Conservation (phyloP, 352 stramenopile genomes). For the Pythium coloratum region DNA sequence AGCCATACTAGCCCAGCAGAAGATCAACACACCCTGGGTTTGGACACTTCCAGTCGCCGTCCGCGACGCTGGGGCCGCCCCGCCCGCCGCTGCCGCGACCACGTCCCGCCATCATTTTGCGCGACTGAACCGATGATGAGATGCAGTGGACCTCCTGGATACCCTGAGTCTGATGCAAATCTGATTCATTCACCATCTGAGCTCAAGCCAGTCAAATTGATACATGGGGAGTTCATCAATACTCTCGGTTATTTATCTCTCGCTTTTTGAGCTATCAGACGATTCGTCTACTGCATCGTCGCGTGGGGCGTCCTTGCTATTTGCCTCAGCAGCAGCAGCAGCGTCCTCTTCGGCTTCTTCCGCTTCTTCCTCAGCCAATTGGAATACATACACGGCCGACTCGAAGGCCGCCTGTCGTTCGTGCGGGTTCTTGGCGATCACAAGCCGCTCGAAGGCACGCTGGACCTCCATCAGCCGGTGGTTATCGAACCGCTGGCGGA, state of each 20-base stretch:
- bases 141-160: neutral
- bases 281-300: neutral
- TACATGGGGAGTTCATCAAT: neutral
- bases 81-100: constrained; percentile 40
- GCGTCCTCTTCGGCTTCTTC: constrained; percentile 14
- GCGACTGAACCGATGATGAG: neutral
- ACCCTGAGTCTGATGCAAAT: neutral
- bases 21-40: constrained; percentile 55
- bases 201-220: neutral
- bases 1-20: neutral
- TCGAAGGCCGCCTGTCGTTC: constrained; percentile 62
- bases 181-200: neutral
- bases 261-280: neutral
- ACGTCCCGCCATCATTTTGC: constrained; percentile 25
- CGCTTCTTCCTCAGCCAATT: constrained; percentile 53
- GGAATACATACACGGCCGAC: constrained; percentile 57
- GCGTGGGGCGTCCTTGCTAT: constrained; percentile 5
- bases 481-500: constrained; percentile 54
- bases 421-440: constrained; percentile 50
- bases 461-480: constrained; percentile 68
- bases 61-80: constrained; percentile 47
- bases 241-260: neutral
- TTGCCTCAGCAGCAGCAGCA: constrained; percentile 2
- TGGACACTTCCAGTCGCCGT: constrained; percentile 81
- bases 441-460: constrained; percentile 60